Conservation (phyloP, 345 rosid genomes). For the Pseudoturritis turrita region DNA sequence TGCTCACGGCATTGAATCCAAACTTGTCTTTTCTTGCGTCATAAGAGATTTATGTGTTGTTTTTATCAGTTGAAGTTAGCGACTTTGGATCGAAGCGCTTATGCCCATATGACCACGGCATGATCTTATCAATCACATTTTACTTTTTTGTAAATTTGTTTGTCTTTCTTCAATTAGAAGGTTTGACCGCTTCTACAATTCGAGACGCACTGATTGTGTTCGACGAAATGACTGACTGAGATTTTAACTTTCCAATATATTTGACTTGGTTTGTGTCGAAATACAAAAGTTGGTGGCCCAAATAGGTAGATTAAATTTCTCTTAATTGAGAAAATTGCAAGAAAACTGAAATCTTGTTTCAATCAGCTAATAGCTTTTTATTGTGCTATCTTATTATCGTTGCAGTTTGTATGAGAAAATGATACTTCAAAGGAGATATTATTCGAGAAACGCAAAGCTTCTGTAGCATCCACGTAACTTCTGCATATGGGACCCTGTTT, state of each 20-base stretch:
- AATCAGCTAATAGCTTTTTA: no score
- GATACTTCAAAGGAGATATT: not conserved
- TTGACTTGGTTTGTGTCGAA: not conserved
- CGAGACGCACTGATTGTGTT: slow-evolving; percentile 2
- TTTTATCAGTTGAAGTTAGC: not conserved
- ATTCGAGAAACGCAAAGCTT: not conserved
- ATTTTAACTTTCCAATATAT: not conserved
- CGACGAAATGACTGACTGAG: slow-evolving; percentile 24
- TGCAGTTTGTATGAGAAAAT: not conserved
- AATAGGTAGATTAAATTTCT: not conserved
- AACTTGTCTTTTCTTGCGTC: not conserved
- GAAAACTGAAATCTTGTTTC: not conserved
- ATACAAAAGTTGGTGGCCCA: not conserved
- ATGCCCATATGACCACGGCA: slow-evolving; percentile 13
- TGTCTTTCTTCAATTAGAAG: not conserved
- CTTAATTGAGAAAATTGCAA: not conserved
- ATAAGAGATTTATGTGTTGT: not conserved
- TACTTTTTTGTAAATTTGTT: not conserved
- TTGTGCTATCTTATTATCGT: no score
- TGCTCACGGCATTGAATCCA: not conserved
- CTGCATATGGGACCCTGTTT: not conserved
- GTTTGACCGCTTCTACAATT: not conserved
- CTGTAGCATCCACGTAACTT: slow-evolving; percentile 8
- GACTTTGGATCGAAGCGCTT: not conserved
- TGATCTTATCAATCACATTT: not conserved